phyloP scores from a whole-genome alignment of 176 grass and related monocot species.

The Alloteropsis semialata region DNA sequence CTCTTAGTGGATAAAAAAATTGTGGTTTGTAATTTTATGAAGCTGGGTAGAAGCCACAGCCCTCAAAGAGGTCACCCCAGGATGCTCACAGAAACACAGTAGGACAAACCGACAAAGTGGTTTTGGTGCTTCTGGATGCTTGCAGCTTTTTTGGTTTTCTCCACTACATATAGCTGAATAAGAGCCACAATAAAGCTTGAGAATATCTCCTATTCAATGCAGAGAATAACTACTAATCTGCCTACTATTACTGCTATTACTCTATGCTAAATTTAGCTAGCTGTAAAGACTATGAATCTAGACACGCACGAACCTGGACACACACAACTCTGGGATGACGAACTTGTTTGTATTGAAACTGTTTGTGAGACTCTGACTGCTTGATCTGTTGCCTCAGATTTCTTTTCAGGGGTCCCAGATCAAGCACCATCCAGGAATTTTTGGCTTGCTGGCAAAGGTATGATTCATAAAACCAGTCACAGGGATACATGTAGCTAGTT shows the following conservation, averaged over 20 bases:
- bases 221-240: no score
- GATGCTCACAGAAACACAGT: neutral
- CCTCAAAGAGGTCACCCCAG: neutral
- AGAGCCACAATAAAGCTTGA: no score
- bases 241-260: no score
- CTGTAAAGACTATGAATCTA: neutral
- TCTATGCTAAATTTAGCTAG: no score
- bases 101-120: neutral
- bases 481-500: neutral
- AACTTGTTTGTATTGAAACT: conserved; percentile 21
- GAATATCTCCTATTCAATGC: no score
- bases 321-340: neutral
- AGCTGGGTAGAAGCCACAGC: conserved; percentile 4
- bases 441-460: conserved; percentile 74
- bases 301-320: neutral
- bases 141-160: no score
- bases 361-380: conserved; percentile 13
- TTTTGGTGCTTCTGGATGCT: neutral
- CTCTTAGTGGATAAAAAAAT: neutral
- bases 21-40: conserved; percentile 18
- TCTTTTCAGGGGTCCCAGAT: conserved; percentile 57
- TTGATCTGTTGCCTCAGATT: conserved; percentile 53
- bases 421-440: conserved; percentile 59
- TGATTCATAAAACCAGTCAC: conserved; percentile 35
- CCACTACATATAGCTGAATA: no score